Evolutionary conservation across 345 rosid species (phyloP).

Genomic region (Eucalyptus cladocalyx): DNA sequence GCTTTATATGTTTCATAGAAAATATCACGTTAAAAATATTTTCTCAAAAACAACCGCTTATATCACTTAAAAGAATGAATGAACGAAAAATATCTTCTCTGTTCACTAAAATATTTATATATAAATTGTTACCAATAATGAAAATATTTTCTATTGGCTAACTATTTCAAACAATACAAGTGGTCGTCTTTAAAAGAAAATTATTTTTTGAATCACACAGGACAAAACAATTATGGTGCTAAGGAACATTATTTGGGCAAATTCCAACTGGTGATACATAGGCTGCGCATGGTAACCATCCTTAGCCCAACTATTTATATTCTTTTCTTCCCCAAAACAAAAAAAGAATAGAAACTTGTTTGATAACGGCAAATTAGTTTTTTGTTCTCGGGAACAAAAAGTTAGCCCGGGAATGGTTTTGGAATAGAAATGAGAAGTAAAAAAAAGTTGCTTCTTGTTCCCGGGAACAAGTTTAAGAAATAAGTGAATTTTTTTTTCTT

Average conservation of each 20-base stretch:
- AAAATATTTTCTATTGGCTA: neutral
- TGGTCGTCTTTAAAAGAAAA: neutral
- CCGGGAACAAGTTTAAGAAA: no score
- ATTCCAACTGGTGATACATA: neutral
- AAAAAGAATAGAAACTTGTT: no score
- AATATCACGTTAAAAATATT: neutral
- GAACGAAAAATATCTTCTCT: rapidly evolving
- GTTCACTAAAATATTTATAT: rapidly evolving
- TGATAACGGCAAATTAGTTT: no score
- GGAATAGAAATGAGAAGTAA: no score
- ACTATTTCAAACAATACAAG: neutral
- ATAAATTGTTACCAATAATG: neutral
- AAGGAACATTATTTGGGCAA: neutral
- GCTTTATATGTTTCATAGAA: neutral
- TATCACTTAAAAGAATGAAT: neutral
- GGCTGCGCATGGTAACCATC: no score
- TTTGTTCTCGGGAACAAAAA: no score
- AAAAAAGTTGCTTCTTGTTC: no score
- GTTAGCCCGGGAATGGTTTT: no score
- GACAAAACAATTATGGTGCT: neutral
- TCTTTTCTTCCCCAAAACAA: no score
- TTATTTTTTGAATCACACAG: neutral
- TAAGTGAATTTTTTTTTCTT: no score
- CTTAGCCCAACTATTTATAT: no score
- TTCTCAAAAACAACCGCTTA: rapidly evolving